phyloP scores from a whole-genome alignment of 352 stramenopile species.

The Globisporangium recalcitrans region DNA sequence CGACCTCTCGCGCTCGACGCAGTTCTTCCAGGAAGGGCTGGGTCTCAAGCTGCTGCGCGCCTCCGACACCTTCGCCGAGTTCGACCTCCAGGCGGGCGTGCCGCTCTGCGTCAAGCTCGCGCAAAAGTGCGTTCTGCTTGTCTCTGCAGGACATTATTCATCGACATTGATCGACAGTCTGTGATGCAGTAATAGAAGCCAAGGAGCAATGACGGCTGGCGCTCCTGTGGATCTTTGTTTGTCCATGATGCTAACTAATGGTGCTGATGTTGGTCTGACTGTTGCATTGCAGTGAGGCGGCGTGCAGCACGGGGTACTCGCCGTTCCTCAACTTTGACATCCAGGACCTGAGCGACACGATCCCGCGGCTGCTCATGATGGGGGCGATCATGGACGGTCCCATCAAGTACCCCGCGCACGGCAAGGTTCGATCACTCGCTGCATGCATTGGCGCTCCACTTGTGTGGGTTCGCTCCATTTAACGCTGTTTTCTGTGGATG shows the following conservation, averaged over 20 bases:
- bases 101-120: constrained; percentile 79
- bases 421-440: constrained; percentile 42
- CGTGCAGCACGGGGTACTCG: constrained; percentile 83
- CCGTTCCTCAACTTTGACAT: constrained; percentile 92
- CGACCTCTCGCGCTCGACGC: constrained; percentile 68
- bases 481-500: no score
- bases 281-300: constrained; percentile 48
- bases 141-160: no score
- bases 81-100: constrained; percentile 54
- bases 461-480: neutral
- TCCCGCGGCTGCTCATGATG: constrained; percentile 82
- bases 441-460: neutral
- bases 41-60: constrained; percentile 64
- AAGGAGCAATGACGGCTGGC: neutral
- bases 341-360: constrained; percentile 79
- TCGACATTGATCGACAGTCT: no score
- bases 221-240: neutral
- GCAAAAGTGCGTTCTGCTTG: constrained; percentile 47
- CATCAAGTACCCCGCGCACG: constrained; percentile 90
- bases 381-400: constrained; percentile 88
- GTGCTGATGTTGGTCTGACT: neutral
- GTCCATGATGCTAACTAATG: neutral
- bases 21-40: constrained; percentile 84
- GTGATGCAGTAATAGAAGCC: no score
- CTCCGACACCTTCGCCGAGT: constrained; percentile 82